A percentile compares a stretch with the other conserved stretches of the same genome.
Evolutionary conservation across 1,139 yeast genomes (phyloP).

Genomic region (Candida anutae): DNA sequence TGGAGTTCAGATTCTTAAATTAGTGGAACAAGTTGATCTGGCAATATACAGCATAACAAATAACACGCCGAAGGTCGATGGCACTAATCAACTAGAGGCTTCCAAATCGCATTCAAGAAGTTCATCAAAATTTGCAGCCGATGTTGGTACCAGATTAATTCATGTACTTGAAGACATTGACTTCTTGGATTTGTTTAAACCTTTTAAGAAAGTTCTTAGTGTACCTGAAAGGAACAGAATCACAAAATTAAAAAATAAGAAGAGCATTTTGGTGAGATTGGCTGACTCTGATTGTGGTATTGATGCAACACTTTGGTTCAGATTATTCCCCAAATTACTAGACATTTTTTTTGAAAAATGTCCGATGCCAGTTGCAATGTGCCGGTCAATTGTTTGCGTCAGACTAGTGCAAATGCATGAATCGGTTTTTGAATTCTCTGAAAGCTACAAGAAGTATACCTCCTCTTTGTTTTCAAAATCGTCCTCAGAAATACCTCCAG

Average conservation of each 20-base stretch:
- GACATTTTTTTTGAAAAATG: constrained; percentile 70
- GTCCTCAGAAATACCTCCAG: constrained; percentile 42
- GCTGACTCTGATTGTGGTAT: constrained; percentile 94
- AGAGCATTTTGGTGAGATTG: constrained; percentile 58
- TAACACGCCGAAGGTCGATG: constrained; percentile 4
- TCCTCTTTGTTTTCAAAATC: constrained; percentile 26
- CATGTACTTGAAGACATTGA: constrained; percentile 69
- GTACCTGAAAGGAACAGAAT: constrained; percentile 75
- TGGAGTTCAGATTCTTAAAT: constrained; percentile 66
- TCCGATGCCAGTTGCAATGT: constrained; percentile 90
- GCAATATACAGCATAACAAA: constrained; percentile 55
- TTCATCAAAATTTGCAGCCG: constrained; percentile 71
- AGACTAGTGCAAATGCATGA: constrained; percentile 88
- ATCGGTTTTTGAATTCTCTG: constrained; percentile 57
- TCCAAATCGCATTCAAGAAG: constrained; percentile 42
- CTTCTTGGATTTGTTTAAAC: constrained; percentile 54
- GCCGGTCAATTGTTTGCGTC: constrained; percentile 88
- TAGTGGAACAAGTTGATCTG: constrained; percentile 79
- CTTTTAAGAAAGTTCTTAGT: constrained; percentile 58
- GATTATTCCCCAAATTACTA: constrained; percentile 72
- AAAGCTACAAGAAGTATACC: constrained; percentile 36
- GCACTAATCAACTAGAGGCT: constrained; percentile 5
- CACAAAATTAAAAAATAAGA: constrained; percentile 52
- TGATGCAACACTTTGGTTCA: constrained; percentile 91
- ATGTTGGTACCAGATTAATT: constrained; percentile 69